Evolutionary conservation across 768 basidiomycete species (phyloP).

Genomic region (Lactarius akahatsu): DNA sequence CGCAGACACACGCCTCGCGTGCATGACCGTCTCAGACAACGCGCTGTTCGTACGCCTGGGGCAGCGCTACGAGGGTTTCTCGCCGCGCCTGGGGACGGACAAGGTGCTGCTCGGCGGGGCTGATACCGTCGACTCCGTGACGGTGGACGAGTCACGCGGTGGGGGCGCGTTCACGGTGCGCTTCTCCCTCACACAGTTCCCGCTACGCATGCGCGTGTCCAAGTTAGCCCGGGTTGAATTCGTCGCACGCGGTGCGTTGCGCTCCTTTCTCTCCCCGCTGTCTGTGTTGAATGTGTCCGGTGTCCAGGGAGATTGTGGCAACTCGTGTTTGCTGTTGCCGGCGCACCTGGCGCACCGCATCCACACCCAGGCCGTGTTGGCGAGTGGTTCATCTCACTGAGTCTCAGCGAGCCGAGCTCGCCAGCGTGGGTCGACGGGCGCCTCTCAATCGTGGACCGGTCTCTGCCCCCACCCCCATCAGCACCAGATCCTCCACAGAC

Average conservation of each 20-base stretch:
- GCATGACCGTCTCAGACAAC: slow-evolving; percentile 61
- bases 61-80: slow-evolving; percentile 47
- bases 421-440: slow-evolving; percentile 23
- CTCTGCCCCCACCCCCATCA: slow-evolving; percentile 1
- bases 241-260: slow-evolving; percentile 51
- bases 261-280: not conserved
- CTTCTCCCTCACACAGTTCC: slow-evolving; percentile 57
- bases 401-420: slow-evolving; percentile 19
- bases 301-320: slow-evolving; percentile 26
- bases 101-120: slow-evolving; percentile 39
- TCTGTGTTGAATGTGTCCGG: not conserved
- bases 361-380: not conserved
- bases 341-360: not conserved
- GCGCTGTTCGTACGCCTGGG: slow-evolving; percentile 58
- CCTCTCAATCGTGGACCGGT: slow-evolving; percentile 15
- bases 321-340: slow-evolving; percentile 19
- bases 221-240: slow-evolving; percentile 59
- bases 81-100: slow-evolving; percentile 50
- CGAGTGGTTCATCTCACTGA: slow-evolving; percentile 26
- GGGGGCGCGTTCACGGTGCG: slow-evolving; percentile 54
- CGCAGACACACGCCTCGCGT: slow-evolving; percentile 65
- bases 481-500: not conserved
- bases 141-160: slow-evolving; percentile 51
- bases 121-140: slow-evolving; percentile 46
- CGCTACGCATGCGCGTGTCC: slow-evolving; percentile 68